Base-by-base conservation (phyloP, 192 early-diverging fungal genomes). In the Paraglomus occultum region DNA sequence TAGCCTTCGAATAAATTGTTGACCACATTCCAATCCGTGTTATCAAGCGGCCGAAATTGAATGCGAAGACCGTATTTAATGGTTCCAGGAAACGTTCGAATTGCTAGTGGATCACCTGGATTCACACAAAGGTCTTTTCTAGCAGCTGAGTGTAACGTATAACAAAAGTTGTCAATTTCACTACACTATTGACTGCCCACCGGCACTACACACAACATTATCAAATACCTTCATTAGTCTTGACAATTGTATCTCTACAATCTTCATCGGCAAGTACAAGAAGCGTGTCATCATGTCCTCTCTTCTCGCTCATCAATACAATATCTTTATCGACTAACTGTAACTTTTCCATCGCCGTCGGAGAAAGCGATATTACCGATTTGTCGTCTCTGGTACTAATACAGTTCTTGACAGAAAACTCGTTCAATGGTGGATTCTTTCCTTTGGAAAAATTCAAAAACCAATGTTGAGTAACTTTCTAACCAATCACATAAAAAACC, bases 401-500 rank as follows among this genome's bases (percentile, higher is more conserved):
- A 31, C 31, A 92, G 73, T 98, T 95, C 75, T 98, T 96, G 38
- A 99, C 94, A 82, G 98, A 91, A 57, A 99, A 80, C 85, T 99
- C 98, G 85, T 99, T 99, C n/a, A 92, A 93, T 47, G 94, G 89
- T 0, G 91, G 75, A 77, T 99, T 99, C 73, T 91, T 89, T 75
- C 94, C 31, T 31, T 31, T 3, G n/a, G n/a, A n/a, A 31, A 31
- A 31, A 31, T 31, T 31, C 31, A 31, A 31, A 31, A 31, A 31
- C 31, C 31, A 31, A 31, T 2, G 31, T 31, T 31, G 31, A 31
- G 31, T 31, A 31, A 31, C 31, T 31, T 31, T 31, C 31, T 31
- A 31, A 31, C 1, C 1, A 31, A 31, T 31, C 31, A 31, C 31
- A 31, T 31, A 3, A 31, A 31, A 31, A 31, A 2, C 31, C 1